Conservation (phyloP, 306 rosid genomes). For the Phaseolus lunatus region DNA sequence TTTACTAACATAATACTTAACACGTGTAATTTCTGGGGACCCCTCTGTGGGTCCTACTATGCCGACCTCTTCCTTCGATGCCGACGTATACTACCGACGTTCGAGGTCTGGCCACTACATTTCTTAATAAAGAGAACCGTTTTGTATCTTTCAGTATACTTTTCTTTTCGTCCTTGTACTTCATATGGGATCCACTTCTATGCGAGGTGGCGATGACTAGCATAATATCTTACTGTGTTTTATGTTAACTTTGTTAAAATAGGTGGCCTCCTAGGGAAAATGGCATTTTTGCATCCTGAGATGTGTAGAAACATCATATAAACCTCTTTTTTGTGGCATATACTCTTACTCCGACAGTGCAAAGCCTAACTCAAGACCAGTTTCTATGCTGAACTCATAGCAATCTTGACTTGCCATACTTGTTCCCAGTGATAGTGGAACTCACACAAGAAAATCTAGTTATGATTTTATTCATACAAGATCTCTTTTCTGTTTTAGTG, state of each 20-base stretch:
- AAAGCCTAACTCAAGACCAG: neutral
- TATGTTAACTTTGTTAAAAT: neutral
- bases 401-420: conserved; percentile 3
- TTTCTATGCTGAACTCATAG: conserved; percentile 16
- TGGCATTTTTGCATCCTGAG: conserved; percentile 5
- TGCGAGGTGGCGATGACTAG: neutral
- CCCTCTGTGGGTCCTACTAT: no score
- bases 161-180: conserved; percentile 36
- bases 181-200: conserved; percentile 36
- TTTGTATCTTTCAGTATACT: conserved; percentile 37
- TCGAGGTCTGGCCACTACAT: no score
- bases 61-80: no score
- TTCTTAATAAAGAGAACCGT: conserved; percentile 36
- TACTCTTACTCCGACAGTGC: neutral
- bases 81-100: no score
- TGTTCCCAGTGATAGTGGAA: conserved; percentile 14
- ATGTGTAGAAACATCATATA: neutral
- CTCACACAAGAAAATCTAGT: conserved; percentile 9
- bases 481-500: neutral
- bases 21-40: no score
- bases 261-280: neutral
- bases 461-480: conserved; percentile 14
- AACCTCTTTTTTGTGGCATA: neutral
- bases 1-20: no score
- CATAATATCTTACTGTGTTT: neutral